Evolutionary conservation across 495 filamentous ascomycete species (phyloP).

Genomic region (Lindgomyces ingoldianus): DNA sequence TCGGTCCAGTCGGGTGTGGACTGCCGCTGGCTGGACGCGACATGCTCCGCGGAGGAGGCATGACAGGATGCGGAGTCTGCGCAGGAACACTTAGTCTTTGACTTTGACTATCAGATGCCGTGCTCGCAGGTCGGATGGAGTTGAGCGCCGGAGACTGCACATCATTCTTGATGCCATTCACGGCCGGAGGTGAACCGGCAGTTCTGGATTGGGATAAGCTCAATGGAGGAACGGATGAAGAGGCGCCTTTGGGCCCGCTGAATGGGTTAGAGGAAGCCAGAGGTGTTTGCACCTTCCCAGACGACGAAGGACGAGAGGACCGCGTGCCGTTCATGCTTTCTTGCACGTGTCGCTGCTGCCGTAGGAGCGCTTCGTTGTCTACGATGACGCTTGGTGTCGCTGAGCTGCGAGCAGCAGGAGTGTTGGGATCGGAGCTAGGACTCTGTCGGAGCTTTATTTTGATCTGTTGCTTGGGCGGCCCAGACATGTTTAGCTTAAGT

Average conservation of each 20-base stretch:
- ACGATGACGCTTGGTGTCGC: conserved; percentile 50
- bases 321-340: conserved; percentile 47
- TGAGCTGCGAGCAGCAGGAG: conserved; percentile 39
- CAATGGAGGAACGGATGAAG: conserved; percentile 27
- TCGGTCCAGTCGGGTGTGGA: conserved; percentile 31
- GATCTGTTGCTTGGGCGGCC: conserved; percentile 39
- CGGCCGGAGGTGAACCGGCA: conserved; percentile 36
- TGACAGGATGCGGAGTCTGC: conserved; percentile 20
- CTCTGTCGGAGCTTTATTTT: conserved; percentile 50
- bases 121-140: conserved; percentile 31
- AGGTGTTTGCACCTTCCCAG: conserved; percentile 30
- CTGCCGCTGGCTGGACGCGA: conserved; percentile 35
- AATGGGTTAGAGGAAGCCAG: conserved; percentile 33
- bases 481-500: conserved; percentile 70
- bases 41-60: conserved; percentile 28
- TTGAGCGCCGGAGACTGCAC: conserved; percentile 41
- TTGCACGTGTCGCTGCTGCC: conserved; percentile 52
- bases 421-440: conserved; percentile 44
- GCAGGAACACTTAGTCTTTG: conserved; percentile 23
- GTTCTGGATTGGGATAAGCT: conserved; percentile 24
- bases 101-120: conserved; percentile 22
- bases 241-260: conserved; percentile 32
- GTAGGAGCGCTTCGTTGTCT: conserved; percentile 53
- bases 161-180: conserved; percentile 39
- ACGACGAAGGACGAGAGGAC: conserved; percentile 41